Percentiles rank a stretch among this genome's conserved stretches.
phyloP scores from a whole-genome alignment of 345 rosid species.

The Eucalyptus virginea region DNA sequence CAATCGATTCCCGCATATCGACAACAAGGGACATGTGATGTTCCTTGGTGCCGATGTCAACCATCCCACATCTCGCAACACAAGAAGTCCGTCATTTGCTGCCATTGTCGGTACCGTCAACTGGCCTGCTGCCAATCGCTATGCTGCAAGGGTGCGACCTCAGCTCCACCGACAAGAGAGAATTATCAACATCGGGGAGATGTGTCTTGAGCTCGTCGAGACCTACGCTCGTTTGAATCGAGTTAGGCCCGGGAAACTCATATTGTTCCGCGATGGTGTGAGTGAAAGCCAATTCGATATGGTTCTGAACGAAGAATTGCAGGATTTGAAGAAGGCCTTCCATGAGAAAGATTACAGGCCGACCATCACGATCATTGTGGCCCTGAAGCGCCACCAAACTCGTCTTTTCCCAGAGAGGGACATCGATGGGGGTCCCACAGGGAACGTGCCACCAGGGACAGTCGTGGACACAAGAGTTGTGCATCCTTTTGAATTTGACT shows the following conservation, averaged over 20 bases:
- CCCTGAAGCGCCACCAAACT: conserved; percentile 76
- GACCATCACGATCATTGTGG: conserved; percentile 55
- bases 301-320: conserved; percentile 72
- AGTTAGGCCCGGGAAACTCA: conserved; percentile 44
- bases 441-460: conserved; percentile 68
- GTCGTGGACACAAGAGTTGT: conserved; percentile 64
- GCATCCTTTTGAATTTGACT: conserved; percentile 72
- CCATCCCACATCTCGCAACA: neutral
- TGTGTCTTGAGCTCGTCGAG: neutral
- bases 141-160: neutral
- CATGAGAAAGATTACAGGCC: conserved; percentile 26
- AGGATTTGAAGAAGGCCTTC: conserved; percentile 40
- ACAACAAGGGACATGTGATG: neutral
- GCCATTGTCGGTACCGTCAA: neutral
- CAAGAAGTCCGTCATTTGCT: neutral
- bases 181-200: neutral
- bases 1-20: neutral
- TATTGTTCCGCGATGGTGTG: conserved; percentile 87
- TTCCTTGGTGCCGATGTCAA: neutral
- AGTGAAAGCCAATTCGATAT: conserved; percentile 87
- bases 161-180: neutral
- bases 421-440: conserved; percentile 25
- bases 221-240: conserved; percentile 22
- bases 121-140: neutral
- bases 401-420: conserved; percentile 40